Evolutionary conservation across 2,329 filamentous ascomycete genomes (phyloP).

Genomic region (Hypoxylon rubiginosum): DNA sequence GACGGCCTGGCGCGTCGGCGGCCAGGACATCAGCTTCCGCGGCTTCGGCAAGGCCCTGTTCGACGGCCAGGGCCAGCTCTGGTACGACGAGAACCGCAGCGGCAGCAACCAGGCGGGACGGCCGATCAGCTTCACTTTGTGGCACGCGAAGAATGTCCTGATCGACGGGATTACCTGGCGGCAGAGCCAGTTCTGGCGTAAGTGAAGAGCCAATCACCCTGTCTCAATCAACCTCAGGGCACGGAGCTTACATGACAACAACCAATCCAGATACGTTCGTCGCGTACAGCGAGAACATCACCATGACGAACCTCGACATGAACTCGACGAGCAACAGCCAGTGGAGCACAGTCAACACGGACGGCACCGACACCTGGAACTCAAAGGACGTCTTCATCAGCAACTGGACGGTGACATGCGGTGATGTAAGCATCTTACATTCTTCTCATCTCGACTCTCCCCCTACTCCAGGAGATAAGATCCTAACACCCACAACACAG

Average conservation of each 20-base stretch:
- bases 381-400: constrained; percentile 60
- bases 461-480: neutral
- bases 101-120: constrained; percentile 59
- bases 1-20: constrained; percentile 65
- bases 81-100: constrained; percentile 60
- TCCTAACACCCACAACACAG: constrained; percentile 40
- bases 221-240: no score
- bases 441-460: constrained; percentile 1
- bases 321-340: constrained; percentile 60
- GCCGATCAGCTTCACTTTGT: constrained; percentile 61
- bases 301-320: constrained; percentile 67
- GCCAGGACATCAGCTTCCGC: constrained; percentile 61
- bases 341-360: constrained; percentile 63
- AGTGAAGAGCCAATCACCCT: no score
- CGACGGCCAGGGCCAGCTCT: constrained; percentile 60
- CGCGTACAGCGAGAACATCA: constrained; percentile 63
- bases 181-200: constrained; percentile 64
- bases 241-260: constrained; percentile 7
- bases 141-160: constrained; percentile 60
- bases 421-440: constrained; percentile 51
- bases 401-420: constrained; percentile 61
- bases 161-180: constrained; percentile 61
- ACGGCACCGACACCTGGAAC: constrained; percentile 66
- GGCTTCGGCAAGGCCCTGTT: constrained; percentile 63
- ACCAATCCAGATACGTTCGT: constrained; percentile 47